Base-by-base conservation (phyloP, 495 filamentous ascomycete genomes). In the Talaromyces wortmannii region DNA sequence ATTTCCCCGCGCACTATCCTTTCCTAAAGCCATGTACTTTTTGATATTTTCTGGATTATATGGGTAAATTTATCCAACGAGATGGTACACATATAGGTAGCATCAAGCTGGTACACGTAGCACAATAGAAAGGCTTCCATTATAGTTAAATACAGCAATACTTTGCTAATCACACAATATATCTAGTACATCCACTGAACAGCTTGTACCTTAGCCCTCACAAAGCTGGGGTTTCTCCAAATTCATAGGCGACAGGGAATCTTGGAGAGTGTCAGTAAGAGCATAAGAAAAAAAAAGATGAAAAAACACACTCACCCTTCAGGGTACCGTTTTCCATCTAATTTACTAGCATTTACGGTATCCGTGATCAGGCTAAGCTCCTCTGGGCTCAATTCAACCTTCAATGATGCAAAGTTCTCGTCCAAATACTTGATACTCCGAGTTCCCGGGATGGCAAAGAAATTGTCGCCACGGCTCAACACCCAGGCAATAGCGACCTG, bases 371-470 rank as follows among this genome's bases (percentile, higher is more conserved):
- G 60, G 31, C 50, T 58, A 23, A 68, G 64, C 50, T 84, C 81
- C 36, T 75, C 73, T 7, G 66, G 64, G 0, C 58, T 76, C n/a
- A 84, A 62, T 18, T 55, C 42, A 23, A 81, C 62, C 16, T 78
- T 56, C 11, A 66, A 29, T 1, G 78, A 65, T 7, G 53, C 67
- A 59, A 75, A 64, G 54, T 87, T 86, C 63, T 85, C 75, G 44
- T 82, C 77, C 31, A 86, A 56, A 43, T 81, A 80, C 56, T 79
- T 69, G 23, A 78, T 55, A n/a, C 65, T 73, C 53, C 74, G 79
- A 2, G 81, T 82, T n/a, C 86, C 78, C 0, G 84, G 83, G 61
- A 85, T 84, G 0, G 81, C 76, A 51, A 86, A 73, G 12, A 86
- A 70, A 58, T 84, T 79, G n/a, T 76, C 66, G 0, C 83, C 83